Evolutionary conservation across 306 rosid species (phyloP), one percentile per base, ranked within the genome.

Genomic region (Hippophae gyantsensis): DNA sequence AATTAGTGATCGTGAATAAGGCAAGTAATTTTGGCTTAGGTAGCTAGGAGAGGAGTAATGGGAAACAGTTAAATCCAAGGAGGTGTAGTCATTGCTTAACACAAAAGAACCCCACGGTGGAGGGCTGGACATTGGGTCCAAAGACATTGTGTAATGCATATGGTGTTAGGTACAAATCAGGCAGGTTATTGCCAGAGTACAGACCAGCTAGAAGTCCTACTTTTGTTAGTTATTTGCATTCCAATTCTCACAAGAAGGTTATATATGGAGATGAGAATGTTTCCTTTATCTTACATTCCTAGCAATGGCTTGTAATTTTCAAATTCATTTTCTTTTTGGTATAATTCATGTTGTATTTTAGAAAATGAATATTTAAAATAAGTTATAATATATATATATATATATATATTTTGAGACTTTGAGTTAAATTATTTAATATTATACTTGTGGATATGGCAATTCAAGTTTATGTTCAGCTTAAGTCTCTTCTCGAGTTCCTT

Each of bases 221-320:
- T 69, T 83, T 83, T 70, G 89, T 80, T 1, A 83, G 81, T 74
- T 72, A 69, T 44, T 72, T 83, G 78, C 89, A 83, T 60, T 83
- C 89, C 26, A 83, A 83, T 73, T 83, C 89, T 47, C 89, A 83
- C 79, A 83, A 83, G 73, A 83, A 81, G 61, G 89, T 83, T 56
- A 69, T n/a, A n/a, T n/a, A n/a, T 83, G 86, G 95, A 86, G 79
- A 83, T 81, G 95, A 80, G 95, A 78, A 78, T 49, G 53, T 49
- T 18, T 49, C 53, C 8, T 49, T 18, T 13, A 8, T 49, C 53
- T 49, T 49, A 18, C 9, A 12, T 49, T 12, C 53, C 53, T 49
- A 49, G 8, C 38, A 32, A 32, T 18, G 23, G 1, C 23, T 18
- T 18, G 23, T 18, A 18, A 18, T 18, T 18, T 13, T 13, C 50